Evolutionary conservation across 768 basidiomycete genomes (phyloP), one percentile per base, ranked within the genome.

Genomic region (Boletus insuetus): DNA sequence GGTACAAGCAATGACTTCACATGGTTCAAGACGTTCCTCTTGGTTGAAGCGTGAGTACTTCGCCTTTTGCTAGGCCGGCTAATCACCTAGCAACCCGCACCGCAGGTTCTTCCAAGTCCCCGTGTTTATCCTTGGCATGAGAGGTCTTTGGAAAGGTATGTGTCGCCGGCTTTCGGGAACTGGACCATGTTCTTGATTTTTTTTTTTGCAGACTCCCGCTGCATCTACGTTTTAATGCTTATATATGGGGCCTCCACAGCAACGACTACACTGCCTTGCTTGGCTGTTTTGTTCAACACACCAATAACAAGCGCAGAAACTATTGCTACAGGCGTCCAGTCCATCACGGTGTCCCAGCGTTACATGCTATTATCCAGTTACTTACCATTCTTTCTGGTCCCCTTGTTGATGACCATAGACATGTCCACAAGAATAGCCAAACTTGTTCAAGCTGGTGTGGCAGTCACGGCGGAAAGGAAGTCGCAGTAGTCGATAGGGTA

Each of bases 171-270:
- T 53, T 54, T 24, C 38, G 14, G 10, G 16, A n/a, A 12, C 4
- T 12, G 42, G 10, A 11, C n/a, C 14, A 11, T 44, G 38, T 45
- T 34, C 7, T 20, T 56, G 31, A 58, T n/a, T 12, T 17, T 26
- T 19, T 40, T 46, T 26, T 6, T 20, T 12, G n/a, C 61, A 86
- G 85, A 75, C 53, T 79, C 77, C 2, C 75, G 69, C 8, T 68
- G 70, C 14, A 79, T 86, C 43, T 88, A 87, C 64, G 73, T 82
- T 13, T 75, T 91, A 32, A 72, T 94, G 14, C 74, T 88, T 10
- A 68, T 86, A 29, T 94, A 94, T 69, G 89, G 79, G 29, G 87
- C 89, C 0, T 90, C 88, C 0, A 87, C 90, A 3, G 77, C 82
- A 0, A 94, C 90, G 0, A 92, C 91, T 1, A 86, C 87, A 14